These are phyloP conservation scores for Mucor indicus DNA, from an alignment of 371 early-diverging fungal genomes.

Conservation along the genomic window DNA sequence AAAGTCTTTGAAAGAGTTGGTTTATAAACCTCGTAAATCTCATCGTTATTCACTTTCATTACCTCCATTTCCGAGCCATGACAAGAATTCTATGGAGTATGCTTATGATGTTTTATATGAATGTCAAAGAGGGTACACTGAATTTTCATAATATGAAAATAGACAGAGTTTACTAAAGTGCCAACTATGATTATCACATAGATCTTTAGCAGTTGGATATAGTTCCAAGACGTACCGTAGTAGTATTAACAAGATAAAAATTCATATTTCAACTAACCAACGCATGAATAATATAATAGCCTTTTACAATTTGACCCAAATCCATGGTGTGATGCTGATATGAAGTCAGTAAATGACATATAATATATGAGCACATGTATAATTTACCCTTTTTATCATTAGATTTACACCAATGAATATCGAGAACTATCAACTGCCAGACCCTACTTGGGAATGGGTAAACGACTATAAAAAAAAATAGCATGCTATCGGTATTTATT, in stretches of 20 bases:
- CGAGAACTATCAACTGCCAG: constrained; percentile 51
- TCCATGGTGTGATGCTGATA: constrained; percentile 57
- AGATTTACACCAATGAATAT: constrained; percentile 57
- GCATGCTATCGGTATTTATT: not conserved
- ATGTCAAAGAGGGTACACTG: constrained; percentile 51
- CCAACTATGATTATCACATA: constrained; percentile 3
- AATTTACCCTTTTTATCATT: not conserved
- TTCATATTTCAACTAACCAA: no score
- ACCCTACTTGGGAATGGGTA: constrained; percentile 70
- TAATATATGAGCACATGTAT: no score
- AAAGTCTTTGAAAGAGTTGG: constrained; percentile 34
- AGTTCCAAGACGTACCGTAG: constrained; percentile 61
- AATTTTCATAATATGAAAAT: no score
- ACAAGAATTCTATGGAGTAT: constrained; percentile 27
- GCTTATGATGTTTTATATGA: constrained; percentile 51
- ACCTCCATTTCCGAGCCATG: constrained; percentile 32
- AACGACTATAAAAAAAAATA: not conserved
- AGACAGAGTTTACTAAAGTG: not conserved
- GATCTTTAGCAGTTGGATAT: constrained; percentile 56
- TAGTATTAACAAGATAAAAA: no score
- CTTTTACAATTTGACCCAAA: constrained; percentile 60
- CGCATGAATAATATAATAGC: no score
- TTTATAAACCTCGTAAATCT: constrained; percentile 22
- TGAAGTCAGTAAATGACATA: no score
- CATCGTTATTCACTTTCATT: constrained; percentile 18